phyloP scores from a whole-genome alignment of 768 basidiomycete species.

The Hygrocybe punicea region DNA sequence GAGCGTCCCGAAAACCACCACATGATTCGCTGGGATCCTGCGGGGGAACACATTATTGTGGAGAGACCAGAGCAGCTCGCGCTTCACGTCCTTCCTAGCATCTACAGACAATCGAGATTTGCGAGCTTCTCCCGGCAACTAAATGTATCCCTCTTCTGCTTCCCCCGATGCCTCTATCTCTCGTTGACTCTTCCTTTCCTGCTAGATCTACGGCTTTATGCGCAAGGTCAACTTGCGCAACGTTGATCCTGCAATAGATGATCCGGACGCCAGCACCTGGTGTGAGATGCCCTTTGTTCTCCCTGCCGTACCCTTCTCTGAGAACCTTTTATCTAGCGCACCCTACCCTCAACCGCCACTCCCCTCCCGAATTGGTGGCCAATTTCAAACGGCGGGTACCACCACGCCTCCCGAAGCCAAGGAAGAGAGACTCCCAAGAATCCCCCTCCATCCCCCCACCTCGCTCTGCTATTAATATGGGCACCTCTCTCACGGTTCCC shows the following conservation, averaged over 20 bases:
- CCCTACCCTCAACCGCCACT: conserved; percentile 86
- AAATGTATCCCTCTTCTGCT: conserved; percentile 62
- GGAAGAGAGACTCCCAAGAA: conserved; percentile 74
- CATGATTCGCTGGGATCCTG: conserved; percentile 95
- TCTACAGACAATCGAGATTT: conserved; percentile 95
- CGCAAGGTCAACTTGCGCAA: conserved; percentile 95
- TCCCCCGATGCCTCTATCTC: conserved; percentile 25
- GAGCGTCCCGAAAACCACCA: conserved; percentile 91
- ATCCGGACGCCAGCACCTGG: conserved; percentile 96
- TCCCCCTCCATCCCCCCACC: conserved; percentile 70
- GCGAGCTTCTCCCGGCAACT: conserved; percentile 97
- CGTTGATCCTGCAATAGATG: conserved; percentile 91
- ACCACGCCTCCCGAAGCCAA: conserved; percentile 83
- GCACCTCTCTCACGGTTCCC: conserved; percentile 64
- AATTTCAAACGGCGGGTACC: conserved; percentile 96
- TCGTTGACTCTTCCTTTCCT: conserved; percentile 13
- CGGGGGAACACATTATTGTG: conserved; percentile 93
- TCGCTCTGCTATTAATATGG: conserved; percentile 71
- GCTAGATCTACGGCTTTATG: conserved; percentile 96
- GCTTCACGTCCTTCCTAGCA: conserved; percentile 86
- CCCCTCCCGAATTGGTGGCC: conserved; percentile 83
- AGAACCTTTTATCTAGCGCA: conserved; percentile 56
- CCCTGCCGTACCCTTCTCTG: conserved; percentile 14
- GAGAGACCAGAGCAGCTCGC: conserved; percentile 92
- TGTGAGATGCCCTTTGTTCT: conserved; percentile 53